These are phyloP conservation scores for Dactylellina haptotyla DNA, from an alignment of 2,329 filamentous ascomycete species.

Conservation along the genomic window DNA sequence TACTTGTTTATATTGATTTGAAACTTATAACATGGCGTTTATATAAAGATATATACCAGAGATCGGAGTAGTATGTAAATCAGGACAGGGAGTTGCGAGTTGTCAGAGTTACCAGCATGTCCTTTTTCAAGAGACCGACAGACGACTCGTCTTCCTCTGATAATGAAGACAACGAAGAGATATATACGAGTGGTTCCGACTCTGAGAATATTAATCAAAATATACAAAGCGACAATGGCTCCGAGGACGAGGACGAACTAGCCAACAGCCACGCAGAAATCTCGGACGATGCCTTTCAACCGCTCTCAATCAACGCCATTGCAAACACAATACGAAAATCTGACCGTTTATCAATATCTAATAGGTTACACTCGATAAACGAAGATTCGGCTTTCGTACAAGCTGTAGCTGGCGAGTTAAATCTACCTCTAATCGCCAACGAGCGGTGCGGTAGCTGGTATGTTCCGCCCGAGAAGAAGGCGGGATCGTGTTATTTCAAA, in stretches of 20 bases:
- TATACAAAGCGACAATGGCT: not conserved
- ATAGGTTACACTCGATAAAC: constrained; percentile 82
- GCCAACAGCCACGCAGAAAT: not conserved
- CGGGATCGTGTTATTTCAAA: constrained; percentile 90
- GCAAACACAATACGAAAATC: constrained; percentile 66
- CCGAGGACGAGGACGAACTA: not conserved
- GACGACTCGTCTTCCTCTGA: constrained; percentile 43
- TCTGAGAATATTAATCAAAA: not conserved
- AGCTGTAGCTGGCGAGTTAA: constrained; percentile 68
- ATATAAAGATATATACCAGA: not conserved
- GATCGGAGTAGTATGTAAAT: not conserved
- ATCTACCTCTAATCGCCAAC: constrained; percentile 83
- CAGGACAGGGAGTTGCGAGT: too few relatives aligned
- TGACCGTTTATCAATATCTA: constrained; percentile 79
- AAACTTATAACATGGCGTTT: not conserved
- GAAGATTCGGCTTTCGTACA: constrained; percentile 79
- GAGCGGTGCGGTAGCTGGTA: constrained; percentile 98
- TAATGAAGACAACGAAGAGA: constrained; percentile 31
- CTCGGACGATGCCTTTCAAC: constrained; percentile 19
- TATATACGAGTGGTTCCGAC: constrained; percentile 1
- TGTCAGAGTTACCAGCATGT: too few relatives aligned
- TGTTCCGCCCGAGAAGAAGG: constrained; percentile 73
- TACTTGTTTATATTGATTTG: not conserved
- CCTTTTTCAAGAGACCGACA: constrained; percentile 45
- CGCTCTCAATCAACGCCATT: constrained; percentile 40